A percentile compares a stretch with the other conserved stretches of the same genome.
These are phyloP conservation scores for Daldinia grandis DNA, from an alignment of 495 filamentous ascomycete species.

Conservation along the genomic window DNA sequence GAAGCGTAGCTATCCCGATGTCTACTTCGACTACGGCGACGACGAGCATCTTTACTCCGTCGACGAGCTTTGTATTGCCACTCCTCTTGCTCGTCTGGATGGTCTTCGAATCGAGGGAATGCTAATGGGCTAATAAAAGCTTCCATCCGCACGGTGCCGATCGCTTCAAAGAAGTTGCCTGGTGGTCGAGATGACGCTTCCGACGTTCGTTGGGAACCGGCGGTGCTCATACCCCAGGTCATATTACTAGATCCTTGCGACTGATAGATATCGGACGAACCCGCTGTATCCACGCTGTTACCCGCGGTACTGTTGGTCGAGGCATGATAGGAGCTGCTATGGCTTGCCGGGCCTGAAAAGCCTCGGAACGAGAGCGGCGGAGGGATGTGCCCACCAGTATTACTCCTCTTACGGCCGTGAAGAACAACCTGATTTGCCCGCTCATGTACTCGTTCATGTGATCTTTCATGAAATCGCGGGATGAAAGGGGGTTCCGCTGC, in stretches of 20 bases:
- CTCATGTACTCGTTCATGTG: conserved; percentile 54
- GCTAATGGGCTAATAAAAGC: conserved; percentile 79
- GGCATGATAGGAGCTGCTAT: conserved; percentile 51
- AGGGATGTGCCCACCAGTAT: conserved; percentile 74
- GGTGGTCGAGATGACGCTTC: conserved; percentile 65
- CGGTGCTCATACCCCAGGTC: conserved; percentile 52
- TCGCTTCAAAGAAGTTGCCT: conserved; percentile 73
- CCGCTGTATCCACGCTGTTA: conserved; percentile 60
- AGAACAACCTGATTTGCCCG: conserved; percentile 50
- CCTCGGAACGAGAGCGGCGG: conserved; percentile 75
- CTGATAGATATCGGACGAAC: conserved; percentile 68
- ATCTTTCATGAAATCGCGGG: conserved; percentile 72
- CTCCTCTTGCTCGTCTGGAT: conserved; percentile 59
- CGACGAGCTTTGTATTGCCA: conserved; percentile 51
- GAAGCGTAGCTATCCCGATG: conserved; percentile 59
- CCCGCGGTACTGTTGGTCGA: conserved; percentile 61
- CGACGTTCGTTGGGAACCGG: conserved; percentile 62
- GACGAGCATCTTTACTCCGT: conserved; percentile 59
- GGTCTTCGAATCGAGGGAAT: conserved; percentile 54
- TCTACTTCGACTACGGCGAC: conserved; percentile 59
- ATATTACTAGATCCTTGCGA: conserved; percentile 49
- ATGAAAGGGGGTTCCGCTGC: conserved; percentile 81
- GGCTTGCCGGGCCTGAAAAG: conserved; percentile 70
- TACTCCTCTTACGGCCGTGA: conserved; percentile 85
- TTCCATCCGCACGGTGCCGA: conserved; percentile 96